Percentiles rank a stretch among this genome's conserved stretches.
Evolutionary conservation across 306 rosid genomes (phyloP).

Genomic region (Benincasa hispida): DNA sequence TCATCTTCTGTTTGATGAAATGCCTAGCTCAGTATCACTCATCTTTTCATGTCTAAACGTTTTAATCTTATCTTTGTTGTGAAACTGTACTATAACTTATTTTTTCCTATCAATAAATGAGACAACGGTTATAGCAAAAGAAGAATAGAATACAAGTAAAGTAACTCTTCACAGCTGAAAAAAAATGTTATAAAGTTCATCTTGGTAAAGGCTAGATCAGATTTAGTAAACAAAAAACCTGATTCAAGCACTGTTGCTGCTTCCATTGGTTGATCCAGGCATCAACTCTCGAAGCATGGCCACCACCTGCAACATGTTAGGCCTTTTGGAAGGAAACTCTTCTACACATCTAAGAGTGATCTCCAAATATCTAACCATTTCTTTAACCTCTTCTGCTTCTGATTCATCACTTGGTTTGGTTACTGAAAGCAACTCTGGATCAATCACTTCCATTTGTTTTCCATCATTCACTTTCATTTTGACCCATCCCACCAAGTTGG

Average conservation of each 20-base stretch:
- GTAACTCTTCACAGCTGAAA: slow-evolving; percentile 20
- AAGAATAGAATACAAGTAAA: slow-evolving; percentile 18
- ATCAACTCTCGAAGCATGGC: slow-evolving; percentile 71
- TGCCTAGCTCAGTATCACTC: neutral
- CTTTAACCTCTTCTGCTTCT: slow-evolving; percentile 76
- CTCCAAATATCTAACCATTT: slow-evolving; percentile 74
- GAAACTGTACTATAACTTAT: neutral
- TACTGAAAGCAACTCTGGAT: slow-evolving; percentile 49
- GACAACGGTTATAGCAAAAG: neutral
- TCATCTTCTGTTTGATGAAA: neutral
- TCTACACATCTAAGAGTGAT: slow-evolving; percentile 68
- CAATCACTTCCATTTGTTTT: slow-evolving; percentile 84
- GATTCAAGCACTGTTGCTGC: slow-evolving; percentile 67
- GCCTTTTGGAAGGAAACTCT: slow-evolving; percentile 83
- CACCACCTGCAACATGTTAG: slow-evolving; percentile 89
- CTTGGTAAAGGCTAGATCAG: slow-evolving; percentile 23
- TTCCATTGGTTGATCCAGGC: slow-evolving; percentile 63
- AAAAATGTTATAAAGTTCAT: slow-evolving; percentile 34
- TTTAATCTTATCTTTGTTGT: neutral
- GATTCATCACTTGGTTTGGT: slow-evolving; percentile 63
- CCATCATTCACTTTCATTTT: slow-evolving; percentile 84
- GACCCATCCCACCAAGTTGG: slow-evolving; percentile 92
- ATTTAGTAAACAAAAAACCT: slow-evolving; percentile 16
- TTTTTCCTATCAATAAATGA: neutral
- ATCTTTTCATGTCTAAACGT: neutral